A percentile compares a stretch with the other conserved stretches of the same genome.
Evolutionary conservation across 2,329 filamentous ascomycete genomes (phyloP).

Genomic region (Claviceps spartinae): DNA sequence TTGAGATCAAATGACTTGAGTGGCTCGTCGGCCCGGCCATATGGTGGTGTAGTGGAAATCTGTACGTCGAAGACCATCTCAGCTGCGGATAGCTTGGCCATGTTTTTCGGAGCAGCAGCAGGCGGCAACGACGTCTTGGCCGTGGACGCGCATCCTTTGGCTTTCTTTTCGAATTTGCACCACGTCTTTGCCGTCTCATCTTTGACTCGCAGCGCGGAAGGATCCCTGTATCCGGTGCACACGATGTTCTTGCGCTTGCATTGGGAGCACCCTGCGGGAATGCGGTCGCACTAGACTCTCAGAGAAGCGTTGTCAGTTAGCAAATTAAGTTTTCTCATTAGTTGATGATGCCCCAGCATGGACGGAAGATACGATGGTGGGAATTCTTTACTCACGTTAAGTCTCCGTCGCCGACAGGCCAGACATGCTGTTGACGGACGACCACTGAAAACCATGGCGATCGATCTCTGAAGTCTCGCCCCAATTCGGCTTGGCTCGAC

Average conservation of each 20-base stretch:
- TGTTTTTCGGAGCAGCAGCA: not conserved
- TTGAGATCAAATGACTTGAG: not conserved
- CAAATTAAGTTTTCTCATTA: not conserved
- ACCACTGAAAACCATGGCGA: constrained; percentile 16
- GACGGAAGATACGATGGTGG: not conserved
- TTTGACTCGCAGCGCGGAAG: constrained; percentile 11
- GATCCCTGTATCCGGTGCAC: constrained; percentile 15
- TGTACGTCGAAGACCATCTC: not conserved
- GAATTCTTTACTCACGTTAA: constrained; percentile 10
- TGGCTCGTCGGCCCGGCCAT: not conserved
- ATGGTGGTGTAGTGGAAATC: not conserved
- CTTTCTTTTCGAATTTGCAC: constrained; percentile 7
- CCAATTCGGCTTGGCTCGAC: no score
- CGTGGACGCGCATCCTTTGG: constrained; percentile 3
- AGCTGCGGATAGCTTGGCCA: not conserved
- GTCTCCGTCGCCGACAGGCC: constrained; percentile 13
- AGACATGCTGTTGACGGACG: constrained; percentile 16
- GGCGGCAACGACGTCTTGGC: constrained; percentile 5
- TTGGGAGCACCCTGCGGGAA: constrained; percentile 13
- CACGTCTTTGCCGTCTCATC: constrained; percentile 14
- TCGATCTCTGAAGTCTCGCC: no score
- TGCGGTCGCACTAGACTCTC: constrained; percentile 12
- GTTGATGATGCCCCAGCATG: not conserved
- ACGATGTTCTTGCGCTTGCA: constrained; percentile 14
- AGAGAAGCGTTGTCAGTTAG: not conserved